Percentiles rank a stretch among this genome's conserved stretches.
phyloP scores from a whole-genome alignment of 495 filamentous ascomycete genomes.

The Peziza echinospora region DNA sequence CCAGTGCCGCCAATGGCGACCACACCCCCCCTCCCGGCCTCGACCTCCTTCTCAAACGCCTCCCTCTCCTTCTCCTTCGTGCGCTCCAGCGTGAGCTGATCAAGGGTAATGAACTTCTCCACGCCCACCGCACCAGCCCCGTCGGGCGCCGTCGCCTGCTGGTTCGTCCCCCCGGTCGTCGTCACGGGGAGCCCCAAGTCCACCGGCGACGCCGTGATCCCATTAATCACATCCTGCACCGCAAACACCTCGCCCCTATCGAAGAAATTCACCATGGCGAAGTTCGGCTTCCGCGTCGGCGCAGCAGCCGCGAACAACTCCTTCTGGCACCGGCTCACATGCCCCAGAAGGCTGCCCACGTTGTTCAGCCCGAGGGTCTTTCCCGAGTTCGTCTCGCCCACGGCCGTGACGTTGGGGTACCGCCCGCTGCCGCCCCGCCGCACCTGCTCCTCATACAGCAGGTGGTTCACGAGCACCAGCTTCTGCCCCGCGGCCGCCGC shows the following conservation, averaged over 20 bases:
- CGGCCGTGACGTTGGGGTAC: background rate
- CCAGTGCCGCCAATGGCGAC: background rate
- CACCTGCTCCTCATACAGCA: background rate
- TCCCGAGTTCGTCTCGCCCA: background rate
- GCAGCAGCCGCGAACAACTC: too few relatives aligned
- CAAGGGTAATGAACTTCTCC: background rate
- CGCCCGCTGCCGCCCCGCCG: background rate
- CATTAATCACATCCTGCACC: background rate
- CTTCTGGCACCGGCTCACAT: background rate
- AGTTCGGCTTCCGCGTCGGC: background rate
- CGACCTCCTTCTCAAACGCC: background rate
- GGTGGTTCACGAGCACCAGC: background rate
- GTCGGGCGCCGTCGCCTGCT: background rate
- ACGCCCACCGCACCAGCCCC: too few relatives aligned
- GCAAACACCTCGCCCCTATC: background rate
- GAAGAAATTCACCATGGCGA: background rate
- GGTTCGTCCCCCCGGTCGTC: background rate
- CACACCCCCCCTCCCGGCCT: background rate
- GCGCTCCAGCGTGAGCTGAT: background rate
- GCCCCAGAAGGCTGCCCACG: background rate
- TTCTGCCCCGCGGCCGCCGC: conserved; percentile 4
- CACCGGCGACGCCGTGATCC: background rate
- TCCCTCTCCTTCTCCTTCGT: background rate
- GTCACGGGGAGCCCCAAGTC: background rate
- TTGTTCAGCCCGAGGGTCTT: too few relatives aligned